Evolutionary conservation across 1,139 yeast species (phyloP).

Genomic region (Pneumocystis wakefieldiae): DNA sequence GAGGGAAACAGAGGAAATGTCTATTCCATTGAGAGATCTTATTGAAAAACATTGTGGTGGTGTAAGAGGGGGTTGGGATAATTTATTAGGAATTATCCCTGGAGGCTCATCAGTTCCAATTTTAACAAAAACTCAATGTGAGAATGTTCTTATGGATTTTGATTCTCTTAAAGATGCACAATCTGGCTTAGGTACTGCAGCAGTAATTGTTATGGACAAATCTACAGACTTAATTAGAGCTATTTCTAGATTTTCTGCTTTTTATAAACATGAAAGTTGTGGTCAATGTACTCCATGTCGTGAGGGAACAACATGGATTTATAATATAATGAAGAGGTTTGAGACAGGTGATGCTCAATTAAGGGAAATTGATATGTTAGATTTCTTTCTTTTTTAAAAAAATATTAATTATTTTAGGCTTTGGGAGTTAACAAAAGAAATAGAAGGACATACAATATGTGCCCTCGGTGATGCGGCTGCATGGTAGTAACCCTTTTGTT

Average conservation of each 20-base stretch:
- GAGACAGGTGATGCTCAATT: conserved; percentile 61
- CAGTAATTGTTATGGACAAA: conserved; percentile 79
- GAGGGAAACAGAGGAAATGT: conserved; percentile 51
- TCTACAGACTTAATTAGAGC: conserved; percentile 71
- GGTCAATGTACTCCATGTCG: conserved; percentile 93
- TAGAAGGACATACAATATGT: conserved; percentile 77
- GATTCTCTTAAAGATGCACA: conserved; percentile 75
- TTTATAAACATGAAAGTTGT: conserved; percentile 82
- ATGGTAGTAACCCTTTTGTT: conserved; percentile 42
- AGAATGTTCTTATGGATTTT: conserved; percentile 63
- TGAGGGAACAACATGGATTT: conserved; percentile 81
- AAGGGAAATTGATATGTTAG: conserved; percentile 57
- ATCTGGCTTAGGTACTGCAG: conserved; percentile 82
- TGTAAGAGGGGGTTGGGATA: conserved; percentile 82
- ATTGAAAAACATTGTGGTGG: conserved; percentile 84
- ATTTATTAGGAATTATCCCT: conserved; percentile 68
- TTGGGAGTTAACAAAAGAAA: conserved; percentile 60
- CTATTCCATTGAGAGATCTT: conserved; percentile 65
- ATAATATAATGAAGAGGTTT: conserved; percentile 71
- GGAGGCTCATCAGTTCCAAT: conserved; percentile 83
- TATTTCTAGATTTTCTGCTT: conserved; percentile 65
- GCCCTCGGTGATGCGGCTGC: conserved; percentile 88
- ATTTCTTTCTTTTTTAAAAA: not conserved
- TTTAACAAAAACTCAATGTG: conserved; percentile 52
- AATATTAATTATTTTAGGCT: conserved; percentile 21